Evolutionary conservation across 73 alveolate genomes (phyloP).

Genomic region (Durusdinium trenchii): DNA sequence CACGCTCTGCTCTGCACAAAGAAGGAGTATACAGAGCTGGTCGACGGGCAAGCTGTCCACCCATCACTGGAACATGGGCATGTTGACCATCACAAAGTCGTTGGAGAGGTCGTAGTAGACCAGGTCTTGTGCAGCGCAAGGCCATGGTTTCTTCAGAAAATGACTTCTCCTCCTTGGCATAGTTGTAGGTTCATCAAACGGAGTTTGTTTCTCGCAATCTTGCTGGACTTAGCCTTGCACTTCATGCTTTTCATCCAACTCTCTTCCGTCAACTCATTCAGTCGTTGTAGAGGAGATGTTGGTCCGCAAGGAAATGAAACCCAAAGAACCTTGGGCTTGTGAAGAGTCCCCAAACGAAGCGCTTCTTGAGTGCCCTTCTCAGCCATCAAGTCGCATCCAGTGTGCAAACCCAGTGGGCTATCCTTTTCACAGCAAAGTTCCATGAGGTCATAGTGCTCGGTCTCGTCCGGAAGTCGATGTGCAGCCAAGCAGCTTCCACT

Average conservation of each 20-base stretch:
- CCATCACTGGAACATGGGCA: not conserved
- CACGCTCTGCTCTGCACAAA: not conserved
- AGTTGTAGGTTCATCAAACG: not conserved
- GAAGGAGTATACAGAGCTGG: not conserved
- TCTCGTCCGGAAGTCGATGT: not conserved
- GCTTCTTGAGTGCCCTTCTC: not conserved
- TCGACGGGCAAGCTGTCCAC: not conserved
- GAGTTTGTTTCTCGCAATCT: not conserved
- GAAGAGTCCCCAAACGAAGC: not conserved
- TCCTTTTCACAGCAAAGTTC: not conserved
- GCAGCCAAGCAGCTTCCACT: not conserved
- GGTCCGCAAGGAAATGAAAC: not conserved
- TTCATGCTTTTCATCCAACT: not conserved
- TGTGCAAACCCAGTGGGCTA: slow-evolving; percentile 3
- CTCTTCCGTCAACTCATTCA: not conserved
- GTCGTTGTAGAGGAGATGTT: not conserved
- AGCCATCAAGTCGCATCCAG: not conserved
- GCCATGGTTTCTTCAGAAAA: slow-evolving; percentile 13
- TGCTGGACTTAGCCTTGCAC: not conserved
- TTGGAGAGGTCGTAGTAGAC: not conserved
- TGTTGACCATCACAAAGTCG: not conserved
- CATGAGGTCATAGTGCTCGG: not conserved
- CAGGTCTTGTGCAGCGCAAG: not conserved
- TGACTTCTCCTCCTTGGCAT: not conserved
- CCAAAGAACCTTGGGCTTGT: not conserved